Conservation (phyloP, 345 rosid genomes). For the Cardamine resedifolia region DNA sequence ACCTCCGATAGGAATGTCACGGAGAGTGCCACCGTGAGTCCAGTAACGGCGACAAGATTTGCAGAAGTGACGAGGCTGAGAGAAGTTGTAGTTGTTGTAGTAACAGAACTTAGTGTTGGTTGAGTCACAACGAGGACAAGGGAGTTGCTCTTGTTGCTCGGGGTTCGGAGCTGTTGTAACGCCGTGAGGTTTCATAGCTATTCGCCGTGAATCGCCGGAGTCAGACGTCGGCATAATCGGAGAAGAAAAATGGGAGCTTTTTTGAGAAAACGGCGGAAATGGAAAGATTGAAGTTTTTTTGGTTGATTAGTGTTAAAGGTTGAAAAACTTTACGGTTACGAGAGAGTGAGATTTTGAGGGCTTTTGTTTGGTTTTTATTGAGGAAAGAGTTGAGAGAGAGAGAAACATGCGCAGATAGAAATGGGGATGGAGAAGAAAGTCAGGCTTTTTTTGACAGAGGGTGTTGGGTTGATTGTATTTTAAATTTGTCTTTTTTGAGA, state of each 20-base stretch:
- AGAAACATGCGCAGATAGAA: constrained; percentile 34
- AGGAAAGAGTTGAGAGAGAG: constrained; percentile 10
- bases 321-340: constrained; percentile 3
- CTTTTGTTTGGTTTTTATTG: constrained; percentile 30
- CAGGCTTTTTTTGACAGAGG: constrained; percentile 33
- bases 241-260: neutral
- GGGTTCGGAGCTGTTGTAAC: constrained; percentile 33
- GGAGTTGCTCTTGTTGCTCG: constrained; percentile 79
- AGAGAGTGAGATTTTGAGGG: constrained; percentile 15
- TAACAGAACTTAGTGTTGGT: constrained; percentile 91
- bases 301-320: constrained; percentile 5
- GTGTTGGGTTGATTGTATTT: constrained; percentile 37
- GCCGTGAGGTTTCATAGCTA: constrained; percentile 38
- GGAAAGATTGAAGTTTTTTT: neutral
- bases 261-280: constrained; percentile 11
- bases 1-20: constrained; percentile 90
- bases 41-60: constrained; percentile 97
- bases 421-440: constrained; percentile 36
- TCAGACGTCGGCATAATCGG: constrained; percentile 42
- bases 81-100: constrained; percentile 96
- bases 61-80: constrained; percentile 98
- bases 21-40: constrained; percentile 90
- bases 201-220: constrained; percentile 46
- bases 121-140: constrained; percentile 94
- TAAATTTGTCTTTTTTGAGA: constrained; percentile 15